Conservation (phyloP, 106 monocot species). For the Platanthera zijinensis region DNA sequence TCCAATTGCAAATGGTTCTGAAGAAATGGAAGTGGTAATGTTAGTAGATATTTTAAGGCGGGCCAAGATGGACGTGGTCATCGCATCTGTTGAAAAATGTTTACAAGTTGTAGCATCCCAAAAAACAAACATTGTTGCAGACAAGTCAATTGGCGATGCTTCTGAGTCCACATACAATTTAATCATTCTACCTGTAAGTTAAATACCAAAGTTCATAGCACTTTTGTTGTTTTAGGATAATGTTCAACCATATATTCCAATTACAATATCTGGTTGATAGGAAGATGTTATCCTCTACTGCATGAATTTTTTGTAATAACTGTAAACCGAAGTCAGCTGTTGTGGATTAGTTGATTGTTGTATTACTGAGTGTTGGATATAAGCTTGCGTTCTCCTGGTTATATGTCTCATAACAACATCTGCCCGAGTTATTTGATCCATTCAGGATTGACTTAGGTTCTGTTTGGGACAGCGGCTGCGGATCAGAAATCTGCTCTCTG, state of each 20-base stretch:
- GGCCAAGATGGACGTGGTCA: conserved; percentile 65
- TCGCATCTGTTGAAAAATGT: conserved; percentile 87
- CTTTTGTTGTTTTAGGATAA: neutral
- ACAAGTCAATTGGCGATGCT: conserved; percentile 49
- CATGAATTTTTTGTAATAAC: neutral
- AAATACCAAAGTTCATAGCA: neutral
- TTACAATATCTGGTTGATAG: neutral
- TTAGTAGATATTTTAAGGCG: conserved; percentile 75
- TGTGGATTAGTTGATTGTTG: neutral
- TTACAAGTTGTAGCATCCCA: conserved; percentile 60
- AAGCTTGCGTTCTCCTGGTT: too few species aligned
- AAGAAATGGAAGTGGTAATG: conserved; percentile 82
- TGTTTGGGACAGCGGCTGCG: too few species aligned
- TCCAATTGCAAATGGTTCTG: conserved; percentile 89
- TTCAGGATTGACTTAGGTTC: too few species aligned
- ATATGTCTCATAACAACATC: too few species aligned
- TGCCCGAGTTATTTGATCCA: too few species aligned
- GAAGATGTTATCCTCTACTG: neutral
- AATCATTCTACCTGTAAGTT: conserved; percentile 79
- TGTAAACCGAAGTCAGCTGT: neutral
- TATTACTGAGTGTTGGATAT: neutral
- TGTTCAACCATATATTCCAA: neutral
- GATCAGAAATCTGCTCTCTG: too few species aligned
- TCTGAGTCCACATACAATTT: conserved; percentile 62
- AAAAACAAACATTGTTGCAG: conserved; percentile 66